Base-by-base conservation (phyloP, 805 yeast genomes). In the Spathaspora gorwiae region DNA sequence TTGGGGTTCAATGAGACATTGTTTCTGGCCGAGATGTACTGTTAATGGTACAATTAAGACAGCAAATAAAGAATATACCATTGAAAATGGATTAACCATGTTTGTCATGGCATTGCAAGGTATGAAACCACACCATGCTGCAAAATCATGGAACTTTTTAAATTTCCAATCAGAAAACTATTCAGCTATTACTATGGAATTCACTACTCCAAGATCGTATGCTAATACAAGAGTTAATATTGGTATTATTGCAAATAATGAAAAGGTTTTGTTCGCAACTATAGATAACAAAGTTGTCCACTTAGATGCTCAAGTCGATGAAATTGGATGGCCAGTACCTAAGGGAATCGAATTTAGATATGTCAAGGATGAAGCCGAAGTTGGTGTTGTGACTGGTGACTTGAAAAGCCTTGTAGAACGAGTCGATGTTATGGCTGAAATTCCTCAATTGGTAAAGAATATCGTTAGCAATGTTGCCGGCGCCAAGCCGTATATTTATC, bases 101-200 rank as follows among this genome's bases (percentile, higher is more conserved):
- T 90, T 82, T 61, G 96, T 92, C 44, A 84, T 87, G 92, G 99
- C 99, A 6, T 71, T 89, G 54, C 99, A 94, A 72, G 98, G 98
- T 50, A 90, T 94, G 98, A 94, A 94, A 67, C 99, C 99, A 7
- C 97, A 94, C 66, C 99, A 94, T 68, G 97, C 97, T 32, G 99
- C 99, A 46, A 88, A 95, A 49, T 70, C 89, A 19, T 94, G 99
- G 99, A 94, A 92, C 68, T 94, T 94, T 63, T 68, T 87, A 50
- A 85, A 88, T 67, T 92, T 87, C 76, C 96, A 88, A 62, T 84
- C 94, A 14, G 76, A 81, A 42, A 70, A 81, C 35, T 73, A 77
- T 54, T 74, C 92, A 32, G 95, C 87, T 9, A 82, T 90, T 13
- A 78, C 87, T 53, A 94, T 94, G 97, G 97, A 94, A 66, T 94